Evolutionary conservation across 1,284 basidiomycete species (phyloP).

Genomic region (Waitea zeae): DNA sequence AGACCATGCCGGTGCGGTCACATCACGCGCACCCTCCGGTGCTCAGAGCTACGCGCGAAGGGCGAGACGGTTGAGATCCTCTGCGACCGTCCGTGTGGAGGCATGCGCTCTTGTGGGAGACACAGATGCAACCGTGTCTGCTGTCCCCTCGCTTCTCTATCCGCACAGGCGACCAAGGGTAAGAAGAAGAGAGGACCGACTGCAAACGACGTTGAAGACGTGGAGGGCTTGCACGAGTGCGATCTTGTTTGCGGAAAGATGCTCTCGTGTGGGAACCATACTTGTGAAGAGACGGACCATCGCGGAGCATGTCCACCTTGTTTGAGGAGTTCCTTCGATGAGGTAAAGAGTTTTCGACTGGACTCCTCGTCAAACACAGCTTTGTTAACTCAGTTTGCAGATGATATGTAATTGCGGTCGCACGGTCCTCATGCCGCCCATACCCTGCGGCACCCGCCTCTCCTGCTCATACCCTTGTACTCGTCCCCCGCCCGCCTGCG

Average conservation of each 20-base stretch:
- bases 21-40: constrained; percentile 34
- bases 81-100: constrained; percentile 64
- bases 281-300: constrained; percentile 68
- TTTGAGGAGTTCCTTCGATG: constrained; percentile 76
- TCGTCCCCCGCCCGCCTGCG: constrained; percentile 55
- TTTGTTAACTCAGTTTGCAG: constrained; percentile 23
- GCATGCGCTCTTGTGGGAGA: constrained; percentile 59
- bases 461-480: constrained; percentile 66
- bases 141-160: constrained; percentile 67
- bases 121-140: constrained; percentile 74
- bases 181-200: constrained; percentile 26
- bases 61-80: constrained; percentile 35
- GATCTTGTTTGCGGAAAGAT: constrained; percentile 61
- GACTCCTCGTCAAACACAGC: too few relatives aligned
- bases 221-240: constrained; percentile 60
- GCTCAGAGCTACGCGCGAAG: constrained; percentile 22
- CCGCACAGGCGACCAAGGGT: constrained; percentile 33
- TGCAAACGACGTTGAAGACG: constrained; percentile 26
- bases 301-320: constrained; percentile 67
- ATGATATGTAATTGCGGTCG: constrained; percentile 67
- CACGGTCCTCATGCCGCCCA: constrained; percentile 51
- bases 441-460: constrained; percentile 66
- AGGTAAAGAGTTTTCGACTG: constrained; percentile 36
- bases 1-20: constrained; percentile 71
- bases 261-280: constrained; percentile 61